Base-by-base conservation (phyloP, 163 green algal genomes). In the Chlamydomonas reinhardtii region DNA sequence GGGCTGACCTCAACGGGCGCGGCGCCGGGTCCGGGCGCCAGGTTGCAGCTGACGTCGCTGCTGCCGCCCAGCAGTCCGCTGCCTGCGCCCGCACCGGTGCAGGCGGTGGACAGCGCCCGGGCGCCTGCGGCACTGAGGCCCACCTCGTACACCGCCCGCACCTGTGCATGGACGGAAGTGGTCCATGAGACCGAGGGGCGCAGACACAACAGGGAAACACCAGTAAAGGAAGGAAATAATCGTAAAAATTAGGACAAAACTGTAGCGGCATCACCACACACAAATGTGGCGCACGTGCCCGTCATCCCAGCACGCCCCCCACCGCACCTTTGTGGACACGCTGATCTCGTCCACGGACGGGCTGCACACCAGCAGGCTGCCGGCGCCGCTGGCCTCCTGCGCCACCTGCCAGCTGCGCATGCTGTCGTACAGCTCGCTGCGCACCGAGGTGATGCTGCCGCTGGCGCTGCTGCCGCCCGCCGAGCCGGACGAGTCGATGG, bases 71-170 rank as follows among this genome's bases (percentile, higher is more conserved):
- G 48, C 48, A 56, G 48, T 14, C 48, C 48, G 48, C 11, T 22
- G 48, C 48, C 9, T 22, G 48, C 17, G 59, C 9, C 0, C 59
- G 5, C 0, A 8, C 24, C 59, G 24, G 17, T 29, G 59, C 59
- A 66, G 59, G 59, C 59, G 25, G 59, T 31, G 59, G 59, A 66
- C 59, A 31, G 59, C 24, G 59, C 24, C 20, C 59, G 59, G 19
- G 59, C 76, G 39, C 76, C 76, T 22, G 61, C 64, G 17, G 64
- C 76, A 29, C 29, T 75, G 34, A 84, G 76, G 27, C 64, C 15
- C 29, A 84, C 76, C n/a, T 74, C 39, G 76, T 84, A 84, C 64
- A 34, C 37, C n/a, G 64, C 76, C n/a, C 25, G 39, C 37, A 84
- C 76, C 76, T 84, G 64, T 25, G 34, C 2, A 9, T 24, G 29